Conservation (phyloP, 306 rosid genomes). For the Quercus berberidifolia region DNA sequence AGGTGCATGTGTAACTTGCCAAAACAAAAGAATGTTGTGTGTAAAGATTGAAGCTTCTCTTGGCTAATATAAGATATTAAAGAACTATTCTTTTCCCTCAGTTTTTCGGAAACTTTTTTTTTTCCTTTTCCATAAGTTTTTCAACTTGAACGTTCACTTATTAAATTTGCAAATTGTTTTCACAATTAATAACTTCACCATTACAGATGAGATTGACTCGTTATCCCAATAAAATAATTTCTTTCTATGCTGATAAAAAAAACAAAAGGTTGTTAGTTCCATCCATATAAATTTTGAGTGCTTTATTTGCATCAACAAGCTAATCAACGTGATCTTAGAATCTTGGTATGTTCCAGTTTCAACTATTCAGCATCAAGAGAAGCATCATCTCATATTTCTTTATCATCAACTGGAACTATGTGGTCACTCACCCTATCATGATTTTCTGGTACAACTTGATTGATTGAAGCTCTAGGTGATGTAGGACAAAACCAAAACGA, state of each 20-base stretch:
- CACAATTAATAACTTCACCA: no score
- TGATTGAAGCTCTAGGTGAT: no score
- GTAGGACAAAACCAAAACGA: no score
- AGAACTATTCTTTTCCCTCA: not conserved
- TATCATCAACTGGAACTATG: not conserved
- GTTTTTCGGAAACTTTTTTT: not conserved
- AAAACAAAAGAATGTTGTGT: no score
- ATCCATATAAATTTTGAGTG: not conserved
- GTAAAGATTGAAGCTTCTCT: not conserved
- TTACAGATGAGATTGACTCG: no score
- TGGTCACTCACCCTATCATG: not conserved
- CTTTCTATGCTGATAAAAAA: not conserved
- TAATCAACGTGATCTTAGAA: not conserved
- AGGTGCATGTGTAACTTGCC: no score
- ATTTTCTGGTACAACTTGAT: not conserved
- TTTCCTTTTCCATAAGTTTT: not conserved
- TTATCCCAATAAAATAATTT: no score
- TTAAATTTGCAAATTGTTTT: not conserved
- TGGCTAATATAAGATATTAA: not conserved
- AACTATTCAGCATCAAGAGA: not conserved
- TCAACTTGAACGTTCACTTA: not conserved
- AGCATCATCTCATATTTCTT: not conserved
- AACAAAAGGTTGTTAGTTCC: not conserved
- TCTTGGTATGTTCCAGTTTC: not conserved
- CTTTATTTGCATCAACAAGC: not conserved